Conservation (phyloP, 2,329 filamentous ascomycete species). For the Fusarium abutilonis region DNA sequence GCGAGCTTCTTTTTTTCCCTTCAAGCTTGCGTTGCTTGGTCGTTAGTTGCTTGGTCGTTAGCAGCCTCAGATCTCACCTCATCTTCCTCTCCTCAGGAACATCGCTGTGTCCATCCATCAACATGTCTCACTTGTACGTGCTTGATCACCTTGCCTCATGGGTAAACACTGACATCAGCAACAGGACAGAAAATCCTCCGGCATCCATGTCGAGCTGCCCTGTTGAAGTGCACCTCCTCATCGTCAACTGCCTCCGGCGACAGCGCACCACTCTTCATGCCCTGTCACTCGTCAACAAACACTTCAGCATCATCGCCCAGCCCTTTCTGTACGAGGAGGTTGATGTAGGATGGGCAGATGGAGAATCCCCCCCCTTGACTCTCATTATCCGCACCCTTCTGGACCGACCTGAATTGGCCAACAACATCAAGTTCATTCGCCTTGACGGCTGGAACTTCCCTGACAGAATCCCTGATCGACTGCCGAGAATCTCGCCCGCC, state of each 20-base stretch:
- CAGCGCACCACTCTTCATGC: neutral
- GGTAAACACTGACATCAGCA: neutral
- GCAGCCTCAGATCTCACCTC: neutral
- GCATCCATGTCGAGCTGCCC: neutral
- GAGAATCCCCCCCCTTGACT: neutral
- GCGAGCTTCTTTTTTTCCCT: neutral
- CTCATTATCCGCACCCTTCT: slow-evolving; percentile 4
- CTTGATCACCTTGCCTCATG: neutral
- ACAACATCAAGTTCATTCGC: neutral
- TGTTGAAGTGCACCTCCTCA: neutral
- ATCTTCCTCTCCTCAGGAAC: neutral
- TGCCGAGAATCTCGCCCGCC: neutral
- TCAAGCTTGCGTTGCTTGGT: neutral
- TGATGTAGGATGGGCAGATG: neutral
- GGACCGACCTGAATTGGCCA: neutral
- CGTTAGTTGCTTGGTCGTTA: neutral
- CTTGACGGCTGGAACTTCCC: neutral
- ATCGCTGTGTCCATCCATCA: too few species aligned
- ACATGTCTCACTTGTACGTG: neutral
- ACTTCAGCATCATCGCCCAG: neutral
- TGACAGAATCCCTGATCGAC: neutral
- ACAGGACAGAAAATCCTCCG: neutral
- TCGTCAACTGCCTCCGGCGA: neutral
- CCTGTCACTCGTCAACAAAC: neutral
- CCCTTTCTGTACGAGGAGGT: neutral